Evolutionary conservation across 2,329 filamentous ascomycete genomes (phyloP), one percentile per base, ranked within the genome.

Genomic region (Cordyceps militaris): DNA sequence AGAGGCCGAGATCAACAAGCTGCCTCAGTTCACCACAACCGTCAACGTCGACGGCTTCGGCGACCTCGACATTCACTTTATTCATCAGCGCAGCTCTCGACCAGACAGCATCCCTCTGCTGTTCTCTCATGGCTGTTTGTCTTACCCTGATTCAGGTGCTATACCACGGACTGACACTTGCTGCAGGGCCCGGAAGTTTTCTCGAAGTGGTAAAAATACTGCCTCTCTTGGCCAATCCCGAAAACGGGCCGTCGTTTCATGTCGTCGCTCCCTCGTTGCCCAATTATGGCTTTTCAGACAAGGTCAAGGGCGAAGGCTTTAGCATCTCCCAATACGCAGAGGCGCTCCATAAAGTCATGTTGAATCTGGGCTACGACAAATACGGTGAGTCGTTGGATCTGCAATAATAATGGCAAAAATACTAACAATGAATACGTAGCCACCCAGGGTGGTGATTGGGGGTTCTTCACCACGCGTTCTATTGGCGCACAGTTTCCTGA

Each of bases 401-500:
- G 1, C 3, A 30, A 13, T 51, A 40, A 51, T 14, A 24, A 2
- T 1, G 2, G 8, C 10, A 14, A 42, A 19, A 42, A 8, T 24
- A 14, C 4, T n/a, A 21, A n/a, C n/a, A n/a, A n/a, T n/a, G n/a
- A n/a, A n/a, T n/a, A n/a, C n/a, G n/a, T 10, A 63, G 62, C 73
- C 1, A 77, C 73, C 0, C 79, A 87, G 69, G 84, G 83, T 62
- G 86, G 86, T 21, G 85, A 89, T 65, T 88, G 84, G 85, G 87
- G 86, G 16, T 82, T 79, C 66, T 77, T 77, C 62, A 79, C 89
- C 62, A 84, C 83, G 4, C 78, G 86, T 2, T 70, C 76, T 8
- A 79, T 89, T 61, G 81, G 80, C 0, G 69, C 79, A 8, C 69
- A 80, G 1, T 86, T 83, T 62, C 83, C 84, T 0, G 61, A 78